Evolutionary conservation across 2,329 filamentous ascomycete species (phyloP).

Genomic region (Pseudofabraea citricarpa): DNA sequence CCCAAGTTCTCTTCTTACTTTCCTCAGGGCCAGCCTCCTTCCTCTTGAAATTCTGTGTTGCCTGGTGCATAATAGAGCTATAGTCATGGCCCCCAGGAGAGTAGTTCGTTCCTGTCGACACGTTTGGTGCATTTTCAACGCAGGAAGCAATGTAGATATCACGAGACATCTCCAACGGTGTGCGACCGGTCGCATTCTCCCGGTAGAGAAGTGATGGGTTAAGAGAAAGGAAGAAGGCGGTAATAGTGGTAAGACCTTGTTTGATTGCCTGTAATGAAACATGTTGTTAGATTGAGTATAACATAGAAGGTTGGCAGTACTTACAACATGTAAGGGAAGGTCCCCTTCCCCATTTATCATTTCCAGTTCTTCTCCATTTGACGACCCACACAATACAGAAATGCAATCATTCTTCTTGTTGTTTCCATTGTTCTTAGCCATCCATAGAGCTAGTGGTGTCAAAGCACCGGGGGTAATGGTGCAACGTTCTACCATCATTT

Average conservation of each 20-base stretch:
- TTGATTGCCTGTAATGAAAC: conserved; percentile 28
- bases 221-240: conserved; percentile 17
- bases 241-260: conserved; percentile 12
- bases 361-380: conserved; percentile 49
- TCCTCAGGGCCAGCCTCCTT: conserved; percentile 7
- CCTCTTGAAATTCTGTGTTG: conserved; percentile 4
- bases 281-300: conserved; percentile 20
- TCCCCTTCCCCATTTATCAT: conserved; percentile 62
- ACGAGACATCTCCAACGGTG: conserved; percentile 62
- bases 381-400: conserved; percentile 47
- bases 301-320: no score
- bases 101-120: conserved; percentile 21
- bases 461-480: conserved; percentile 44
- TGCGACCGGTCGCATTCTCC: conserved; percentile 74
- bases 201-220: conserved; percentile 46
- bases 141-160: conserved; percentile 42
- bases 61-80: conserved; percentile 4
- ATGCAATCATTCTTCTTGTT: conserved; percentile 36
- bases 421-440: conserved; percentile 26
- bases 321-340: conserved; percentile 55
- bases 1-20: conserved; percentile 27
- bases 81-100: conserved; percentile 5
- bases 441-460: conserved; percentile 61
- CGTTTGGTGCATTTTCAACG: conserved; percentile 13
- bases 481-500: conserved; percentile 56